Evolutionary conservation across 768 basidiomycete genomes (phyloP).

Genomic region (Boletus edulis): DNA sequence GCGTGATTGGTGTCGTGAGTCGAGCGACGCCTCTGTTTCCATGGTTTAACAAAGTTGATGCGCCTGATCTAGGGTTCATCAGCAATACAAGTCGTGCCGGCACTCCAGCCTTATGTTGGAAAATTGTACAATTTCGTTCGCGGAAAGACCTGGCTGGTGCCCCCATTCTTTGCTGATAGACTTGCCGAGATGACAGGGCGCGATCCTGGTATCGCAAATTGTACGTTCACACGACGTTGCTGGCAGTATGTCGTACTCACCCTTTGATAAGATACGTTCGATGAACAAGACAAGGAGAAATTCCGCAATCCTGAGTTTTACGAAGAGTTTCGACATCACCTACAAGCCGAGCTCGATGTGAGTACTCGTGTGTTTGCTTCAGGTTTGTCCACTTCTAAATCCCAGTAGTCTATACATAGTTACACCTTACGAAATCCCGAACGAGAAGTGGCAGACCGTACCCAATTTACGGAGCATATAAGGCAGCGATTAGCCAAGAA

Average conservation of each 20-base stretch:
- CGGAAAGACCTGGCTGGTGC: conserved; percentile 56
- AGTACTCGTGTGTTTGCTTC: not conserved
- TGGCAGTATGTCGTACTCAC: not conserved
- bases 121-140: conserved; percentile 55
- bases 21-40: not conserved
- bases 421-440: conserved; percentile 41
- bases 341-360: conserved; percentile 48
- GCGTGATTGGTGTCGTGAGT: conserved; percentile 56
- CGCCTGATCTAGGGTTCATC: conserved; percentile 50
- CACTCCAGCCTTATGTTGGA: conserved; percentile 50
- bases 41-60: not conserved
- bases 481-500: conserved; percentile 48
- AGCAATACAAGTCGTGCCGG: conserved; percentile 58
- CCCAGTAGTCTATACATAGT: conserved; percentile 31
- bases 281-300: conserved; percentile 46
- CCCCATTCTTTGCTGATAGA: conserved; percentile 41
- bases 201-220: conserved; percentile 38
- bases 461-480: conserved; percentile 46
- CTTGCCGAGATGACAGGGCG: conserved; percentile 40
- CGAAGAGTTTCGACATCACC: conserved; percentile 43
- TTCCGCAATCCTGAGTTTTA: conserved; percentile 51
- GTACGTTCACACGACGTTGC: conserved; percentile 23
- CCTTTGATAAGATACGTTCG: conserved; percentile 32
- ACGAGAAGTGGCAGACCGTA: conserved; percentile 30
- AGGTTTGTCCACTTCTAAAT: too few species aligned